phyloP scores from a whole-genome alignment of 2,329 filamentous ascomycete genomes.

The Curvularia verruculosa region DNA sequence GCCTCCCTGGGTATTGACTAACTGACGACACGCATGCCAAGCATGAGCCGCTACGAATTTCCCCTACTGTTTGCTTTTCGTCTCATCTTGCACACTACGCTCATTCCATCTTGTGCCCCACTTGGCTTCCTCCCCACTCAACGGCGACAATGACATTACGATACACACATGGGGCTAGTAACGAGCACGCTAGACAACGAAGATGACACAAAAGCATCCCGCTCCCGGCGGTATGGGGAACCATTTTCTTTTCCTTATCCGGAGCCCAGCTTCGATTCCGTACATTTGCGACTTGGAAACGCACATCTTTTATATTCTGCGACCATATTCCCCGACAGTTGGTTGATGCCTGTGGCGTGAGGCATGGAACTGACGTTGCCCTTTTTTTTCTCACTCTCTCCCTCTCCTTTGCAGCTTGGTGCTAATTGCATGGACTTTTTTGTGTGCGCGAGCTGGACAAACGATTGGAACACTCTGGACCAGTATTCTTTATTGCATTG shows the following conservation, averaged over 20 bases:
- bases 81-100: constrained; percentile 41
- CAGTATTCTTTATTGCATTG: constrained; percentile 30
- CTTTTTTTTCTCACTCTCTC: constrained; percentile 24
- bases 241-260: constrained; percentile 16
- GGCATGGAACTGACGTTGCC: constrained; percentile 25
- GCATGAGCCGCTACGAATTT: not conserved
- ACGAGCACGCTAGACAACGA: constrained; percentile 20
- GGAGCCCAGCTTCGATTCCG: constrained; percentile 17
- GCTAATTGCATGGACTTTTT: constrained; percentile 39
- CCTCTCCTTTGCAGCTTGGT: constrained; percentile 28
- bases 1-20: not conserved
- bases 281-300: constrained; percentile 14
- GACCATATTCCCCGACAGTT: constrained; percentile 25
- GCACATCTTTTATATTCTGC: constrained; percentile 31
- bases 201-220: constrained; percentile 24
- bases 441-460: constrained; percentile 28
- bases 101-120: constrained; percentile 9
- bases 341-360: constrained; percentile 26
- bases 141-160: constrained; percentile 26
- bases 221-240: constrained; percentile 9
- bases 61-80: constrained; percentile 16
- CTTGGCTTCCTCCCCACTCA: constrained; percentile 18
- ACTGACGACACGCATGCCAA: constrained; percentile 1
- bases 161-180: constrained; percentile 32
- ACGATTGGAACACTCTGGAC: constrained; percentile 19